Evolutionary conservation across 1,284 basidiomycete species (phyloP), one percentile per base, ranked within the genome.

Genomic region (Inonotus hispidus): DNA sequence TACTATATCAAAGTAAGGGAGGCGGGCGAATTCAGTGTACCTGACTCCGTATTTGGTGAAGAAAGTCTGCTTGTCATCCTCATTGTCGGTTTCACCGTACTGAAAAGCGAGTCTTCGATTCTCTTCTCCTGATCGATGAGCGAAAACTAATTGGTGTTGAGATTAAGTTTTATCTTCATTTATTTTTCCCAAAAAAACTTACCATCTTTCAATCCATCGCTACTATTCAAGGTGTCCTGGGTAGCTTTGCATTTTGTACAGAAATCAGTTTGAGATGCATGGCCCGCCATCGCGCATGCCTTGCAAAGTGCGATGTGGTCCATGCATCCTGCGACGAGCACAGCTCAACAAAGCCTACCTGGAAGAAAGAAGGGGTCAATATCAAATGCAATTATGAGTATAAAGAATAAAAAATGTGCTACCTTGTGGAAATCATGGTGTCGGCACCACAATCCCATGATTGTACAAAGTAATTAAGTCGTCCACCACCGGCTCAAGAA

Each of bases 1-100:
- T 14, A 59, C 29, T 5, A 64, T 45, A 53, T 66, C 64, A 56
- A 66, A 67, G 53, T 67, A 65, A 2, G 52, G 46, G 16, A 66
- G 47, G 0, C 63, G 25, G 3, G 53, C 32, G 4, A 66, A 29
- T 35, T 56, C 58, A 32, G 52, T 57, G 25, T 57, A 64, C 7
- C 60, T 25, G 6, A 47, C 45, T 2, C 61, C 60, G 57, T 57
- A 35, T 6, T 27, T 27, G n/a, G 29, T 58, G 50, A 47, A 58
- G 35, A 29, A 57, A 39, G 11, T 29, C 35, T 1, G 32, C 39
- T 13, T 23, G 7, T 57, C 25, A 11, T 45, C 32, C n/a, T 23
- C 41, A 32, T 8, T 32, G 32, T 3, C 32, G 8, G 41, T n/a
- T n/a, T n/a, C 32, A 16, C 11, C 56, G 16, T 43, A 43, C 14